phyloP scores from a whole-genome alignment of 108 stramenopile species.

The Phaeodactylum tricornutum region DNA sequence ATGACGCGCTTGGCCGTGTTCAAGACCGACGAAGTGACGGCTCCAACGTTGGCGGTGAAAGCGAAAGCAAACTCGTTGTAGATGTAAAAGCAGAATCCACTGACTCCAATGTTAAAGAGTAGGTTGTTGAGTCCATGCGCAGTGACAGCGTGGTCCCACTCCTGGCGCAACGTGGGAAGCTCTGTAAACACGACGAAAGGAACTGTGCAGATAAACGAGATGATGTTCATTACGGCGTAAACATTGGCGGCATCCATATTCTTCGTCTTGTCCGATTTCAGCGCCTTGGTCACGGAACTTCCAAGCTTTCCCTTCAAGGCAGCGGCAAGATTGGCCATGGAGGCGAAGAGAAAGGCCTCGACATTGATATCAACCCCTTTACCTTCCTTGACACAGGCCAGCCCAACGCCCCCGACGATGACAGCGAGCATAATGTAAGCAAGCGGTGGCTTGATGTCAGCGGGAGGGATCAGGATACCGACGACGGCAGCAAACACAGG shows the following conservation, averaged over 20 bases:
- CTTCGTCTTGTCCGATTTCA: slow-evolving; percentile 77
- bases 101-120: slow-evolving; percentile 57
- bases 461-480: slow-evolving; percentile 72
- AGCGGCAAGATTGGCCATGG: slow-evolving; percentile 85
- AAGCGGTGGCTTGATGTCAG: slow-evolving; percentile 69
- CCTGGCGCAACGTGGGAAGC: slow-evolving; percentile 41
- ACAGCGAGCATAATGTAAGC: slow-evolving; percentile 83
- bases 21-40: slow-evolving; percentile 78
- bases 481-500: slow-evolving; percentile 90
- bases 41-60: slow-evolving; percentile 66
- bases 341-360: slow-evolving; percentile 82
- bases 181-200: slow-evolving; percentile 82
- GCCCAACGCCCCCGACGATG: slow-evolving; percentile 88
- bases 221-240: slow-evolving; percentile 91
- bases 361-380: slow-evolving; percentile 88
- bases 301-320: slow-evolving; percentile 86
- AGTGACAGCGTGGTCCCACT: slow-evolving; percentile 49
- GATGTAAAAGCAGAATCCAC: slow-evolving; percentile 90
- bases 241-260: slow-evolving; percentile 95
- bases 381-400: slow-evolving; percentile 85
- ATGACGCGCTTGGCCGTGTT: slow-evolving; percentile 89
- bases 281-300: slow-evolving; percentile 73
- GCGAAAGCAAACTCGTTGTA: slow-evolving; percentile 95
- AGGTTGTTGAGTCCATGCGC: slow-evolving; percentile 45
- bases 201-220: slow-evolving; percentile 79